A percentile compares a stretch with the other conserved stretches of the same genome.
phyloP scores from a whole-genome alignment of 106 monocot species.

The Ottelia alismoides region DNA sequence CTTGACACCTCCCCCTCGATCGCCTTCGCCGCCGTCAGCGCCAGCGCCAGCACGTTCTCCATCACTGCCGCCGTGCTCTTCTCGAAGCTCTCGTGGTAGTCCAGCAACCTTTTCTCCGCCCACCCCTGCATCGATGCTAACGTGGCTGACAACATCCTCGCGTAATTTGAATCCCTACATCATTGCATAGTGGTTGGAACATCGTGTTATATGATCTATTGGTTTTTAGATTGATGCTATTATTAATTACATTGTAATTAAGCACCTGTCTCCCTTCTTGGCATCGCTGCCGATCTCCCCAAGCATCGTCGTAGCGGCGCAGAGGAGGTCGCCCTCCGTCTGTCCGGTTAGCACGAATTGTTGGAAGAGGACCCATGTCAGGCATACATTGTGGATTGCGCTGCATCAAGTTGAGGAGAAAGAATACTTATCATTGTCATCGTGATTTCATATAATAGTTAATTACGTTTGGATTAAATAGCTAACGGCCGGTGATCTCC shows the following conservation, averaged over 20 bases:
- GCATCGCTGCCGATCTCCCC: constrained; percentile 13
- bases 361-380: constrained; percentile 22
- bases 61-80: constrained; percentile 22
- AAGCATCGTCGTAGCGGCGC: constrained; percentile 13
- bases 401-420: constrained; percentile 23
- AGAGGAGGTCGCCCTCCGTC: too few species aligned
- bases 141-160: constrained; percentile 11
- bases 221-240: too few species aligned
- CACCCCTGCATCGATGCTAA: constrained; percentile 34
- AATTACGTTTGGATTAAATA: too few species aligned
- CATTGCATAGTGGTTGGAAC: too few species aligned
- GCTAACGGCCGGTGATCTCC: too few species aligned
- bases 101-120: constrained; percentile 43
- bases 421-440: too few species aligned
- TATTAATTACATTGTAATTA: constrained; percentile 10
- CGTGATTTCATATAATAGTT: too few species aligned
- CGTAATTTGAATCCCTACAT: constrained; percentile 25
- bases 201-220: too few species aligned
- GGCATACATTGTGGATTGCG: constrained; percentile 18
- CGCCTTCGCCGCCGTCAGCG: constrained; percentile 27
- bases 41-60: constrained; percentile 37
- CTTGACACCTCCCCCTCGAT: constrained; percentile 16
- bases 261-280: too few species aligned
- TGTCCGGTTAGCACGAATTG: too few species aligned
- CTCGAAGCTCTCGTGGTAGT: constrained; percentile 39